These are phyloP conservation scores for Trametes sp. DNA, from an alignment of 1,284 basidiomycete species.

Conservation along the genomic window DNA sequence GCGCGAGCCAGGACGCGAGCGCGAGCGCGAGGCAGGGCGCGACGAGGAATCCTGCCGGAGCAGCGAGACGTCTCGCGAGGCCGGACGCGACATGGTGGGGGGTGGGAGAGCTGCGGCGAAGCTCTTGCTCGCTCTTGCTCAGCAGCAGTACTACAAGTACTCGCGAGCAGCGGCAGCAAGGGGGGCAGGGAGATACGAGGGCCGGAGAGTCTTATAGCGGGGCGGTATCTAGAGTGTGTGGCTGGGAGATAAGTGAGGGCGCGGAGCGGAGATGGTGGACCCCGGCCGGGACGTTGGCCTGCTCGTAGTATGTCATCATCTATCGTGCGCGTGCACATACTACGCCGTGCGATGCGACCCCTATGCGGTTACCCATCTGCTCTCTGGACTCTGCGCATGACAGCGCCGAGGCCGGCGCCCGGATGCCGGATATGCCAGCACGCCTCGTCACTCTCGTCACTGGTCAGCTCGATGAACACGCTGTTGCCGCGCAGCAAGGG, in stretches of 20 bases:
- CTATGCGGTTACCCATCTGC: not conserved
- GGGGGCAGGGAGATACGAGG: not conserved
- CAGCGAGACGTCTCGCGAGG: slow-evolving; percentile 22
- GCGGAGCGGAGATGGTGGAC: slow-evolving; percentile 5
- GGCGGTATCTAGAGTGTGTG: not conserved
- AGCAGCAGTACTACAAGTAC: too few species aligned
- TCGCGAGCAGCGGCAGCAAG: not conserved
- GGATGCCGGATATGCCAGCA: not conserved
- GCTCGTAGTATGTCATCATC: slow-evolving; percentile 16
- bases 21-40: slow-evolving; percentile 17
- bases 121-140: not conserved
- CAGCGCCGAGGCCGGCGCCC: too few species aligned
- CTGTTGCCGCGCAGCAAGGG: not conserved
- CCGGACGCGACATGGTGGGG: slow-evolving; percentile 26
- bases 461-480: too few species aligned
- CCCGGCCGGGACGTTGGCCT: not conserved
- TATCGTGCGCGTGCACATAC: slow-evolving; percentile 3
- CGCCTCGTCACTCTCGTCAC: not conserved
- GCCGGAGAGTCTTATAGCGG: not conserved
- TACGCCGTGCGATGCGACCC: not conserved
- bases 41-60: slow-evolving; percentile 22
- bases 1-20: slow-evolving; percentile 35
- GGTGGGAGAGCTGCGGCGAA: not conserved
- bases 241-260: slow-evolving; percentile 4
- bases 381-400: too few species aligned